A percentile compares a stretch with the other conserved stretches of the same genome.
Evolutionary conservation across 1,284 basidiomycete species (phyloP).

Genomic region (Malassezia brasiliensis): DNA sequence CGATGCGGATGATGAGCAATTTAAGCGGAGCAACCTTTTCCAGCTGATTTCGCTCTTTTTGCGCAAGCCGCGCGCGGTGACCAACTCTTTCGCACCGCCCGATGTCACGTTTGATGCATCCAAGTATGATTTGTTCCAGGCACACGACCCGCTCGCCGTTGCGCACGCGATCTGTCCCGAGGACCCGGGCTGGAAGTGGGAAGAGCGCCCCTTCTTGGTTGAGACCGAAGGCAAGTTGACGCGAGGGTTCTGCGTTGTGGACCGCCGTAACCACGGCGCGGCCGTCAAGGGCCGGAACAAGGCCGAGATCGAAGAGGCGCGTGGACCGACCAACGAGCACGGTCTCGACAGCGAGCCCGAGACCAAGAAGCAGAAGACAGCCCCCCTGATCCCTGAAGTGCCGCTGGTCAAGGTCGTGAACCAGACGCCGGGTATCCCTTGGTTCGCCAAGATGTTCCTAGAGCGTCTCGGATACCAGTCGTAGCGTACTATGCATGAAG

Average conservation of each 20-base stretch:
- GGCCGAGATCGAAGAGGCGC: constrained; percentile 21
- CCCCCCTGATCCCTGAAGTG: constrained; percentile 7
- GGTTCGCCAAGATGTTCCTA: constrained; percentile 31
- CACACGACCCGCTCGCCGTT: constrained; percentile 42
- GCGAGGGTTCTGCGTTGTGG: constrained; percentile 38
- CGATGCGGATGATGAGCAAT: constrained; percentile 8
- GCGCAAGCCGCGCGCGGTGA: constrained; percentile 34
- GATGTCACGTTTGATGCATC: constrained; percentile 28
- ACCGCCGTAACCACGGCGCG: constrained; percentile 19
- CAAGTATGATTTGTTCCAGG: constrained; percentile 34
- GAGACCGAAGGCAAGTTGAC: constrained; percentile 36
- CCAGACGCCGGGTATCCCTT: constrained; percentile 26
- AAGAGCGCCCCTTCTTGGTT: constrained; percentile 26
- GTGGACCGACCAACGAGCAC: constrained; percentile 20
- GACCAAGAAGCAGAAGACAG: neutral
- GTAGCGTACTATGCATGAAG: neutral
- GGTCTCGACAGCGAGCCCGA: neutral
- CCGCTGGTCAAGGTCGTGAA: constrained; percentile 25
- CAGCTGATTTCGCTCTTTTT: constrained; percentile 33
- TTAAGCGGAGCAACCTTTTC: constrained; percentile 15
- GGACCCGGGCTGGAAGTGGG: constrained; percentile 21
- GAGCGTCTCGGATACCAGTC: constrained; percentile 19
- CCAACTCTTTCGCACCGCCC: constrained; percentile 31
- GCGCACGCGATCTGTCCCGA: constrained; percentile 34
- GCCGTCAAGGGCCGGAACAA: constrained; percentile 14